A percentile compares a stretch with the other conserved stretches of the same genome.
Conservation (phyloP, 192 early-diverging fungal species). For the Allomyces arbusculus region DNA sequence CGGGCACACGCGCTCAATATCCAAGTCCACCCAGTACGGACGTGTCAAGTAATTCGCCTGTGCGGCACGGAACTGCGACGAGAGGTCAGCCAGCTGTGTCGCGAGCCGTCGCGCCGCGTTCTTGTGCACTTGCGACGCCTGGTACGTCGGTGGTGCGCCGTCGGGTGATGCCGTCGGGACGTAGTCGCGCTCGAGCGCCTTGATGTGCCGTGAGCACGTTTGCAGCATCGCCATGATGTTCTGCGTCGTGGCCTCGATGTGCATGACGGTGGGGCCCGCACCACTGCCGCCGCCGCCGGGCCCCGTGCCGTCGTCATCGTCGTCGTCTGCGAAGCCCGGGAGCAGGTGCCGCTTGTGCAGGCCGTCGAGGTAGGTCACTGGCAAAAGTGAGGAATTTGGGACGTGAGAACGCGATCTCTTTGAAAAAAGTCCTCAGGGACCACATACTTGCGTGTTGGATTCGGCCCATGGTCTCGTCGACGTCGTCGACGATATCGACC, state of each 20-base stretch:
- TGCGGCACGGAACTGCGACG: slow-evolving; percentile 1
- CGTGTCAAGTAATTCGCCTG: slow-evolving; percentile 5
- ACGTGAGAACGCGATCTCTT: slow-evolving; percentile 3
- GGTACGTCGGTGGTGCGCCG: too few species aligned
- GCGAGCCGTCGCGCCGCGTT: slow-evolving; percentile 8
- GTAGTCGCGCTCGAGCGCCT: too few species aligned
- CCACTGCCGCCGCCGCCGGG: too few species aligned
- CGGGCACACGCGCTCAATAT: too few species aligned
- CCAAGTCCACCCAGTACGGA: neutral
- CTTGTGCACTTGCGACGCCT: neutral
- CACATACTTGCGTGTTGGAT: slow-evolving; percentile 39
- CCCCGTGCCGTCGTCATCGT: slow-evolving; percentile 31
- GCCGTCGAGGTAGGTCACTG: slow-evolving; percentile 46
- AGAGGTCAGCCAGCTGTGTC: slow-evolving; percentile 3
- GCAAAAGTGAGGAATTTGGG: slow-evolving; percentile 1
- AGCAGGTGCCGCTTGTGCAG: slow-evolving; percentile 76
- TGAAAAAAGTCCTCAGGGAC: neutral
- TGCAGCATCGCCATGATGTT: too few species aligned
- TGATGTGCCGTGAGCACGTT: too few species aligned
- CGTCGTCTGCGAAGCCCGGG: slow-evolving; percentile 84
- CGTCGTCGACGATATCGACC: slow-evolving; percentile 81
- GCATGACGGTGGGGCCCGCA: too few species aligned
- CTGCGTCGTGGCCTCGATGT: too few species aligned
- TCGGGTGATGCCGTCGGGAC: too few species aligned
- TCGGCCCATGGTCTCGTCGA: slow-evolving; percentile 41